Percentiles rank a stretch among this genome's conserved stretches.
Conservation (phyloP, 2,329 filamentous ascomycete genomes). For the Apiospora rasikravindrae region DNA sequence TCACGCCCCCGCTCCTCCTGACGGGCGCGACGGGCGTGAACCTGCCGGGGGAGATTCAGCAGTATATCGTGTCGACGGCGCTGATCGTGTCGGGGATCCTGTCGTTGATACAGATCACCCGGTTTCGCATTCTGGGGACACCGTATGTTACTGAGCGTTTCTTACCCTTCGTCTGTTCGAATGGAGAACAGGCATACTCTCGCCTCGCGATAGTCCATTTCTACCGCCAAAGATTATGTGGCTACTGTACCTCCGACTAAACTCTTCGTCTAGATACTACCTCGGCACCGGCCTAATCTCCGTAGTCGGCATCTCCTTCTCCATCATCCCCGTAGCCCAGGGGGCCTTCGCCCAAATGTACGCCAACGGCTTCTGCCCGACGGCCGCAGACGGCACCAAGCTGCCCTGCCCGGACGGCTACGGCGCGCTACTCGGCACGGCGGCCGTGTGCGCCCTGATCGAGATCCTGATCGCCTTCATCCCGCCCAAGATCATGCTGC, state of each 20-base stretch:
- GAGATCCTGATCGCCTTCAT: conserved; percentile 79
- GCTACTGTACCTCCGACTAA: neutral
- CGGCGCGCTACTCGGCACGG: conserved; percentile 75
- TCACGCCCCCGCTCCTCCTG: conserved; percentile 80
- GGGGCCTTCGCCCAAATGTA: conserved; percentile 82
- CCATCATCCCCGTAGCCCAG: conserved; percentile 74
- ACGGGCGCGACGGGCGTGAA: conserved; percentile 66
- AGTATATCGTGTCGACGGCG: conserved; percentile 80
- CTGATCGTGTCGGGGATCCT: conserved; percentile 80
- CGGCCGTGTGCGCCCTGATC: conserved; percentile 67
- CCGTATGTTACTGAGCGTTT: conserved; percentile 43
- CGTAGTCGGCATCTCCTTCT: conserved; percentile 79
- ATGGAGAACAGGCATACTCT: neutral
- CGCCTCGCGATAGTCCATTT: neutral
- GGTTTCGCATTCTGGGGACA: conserved; percentile 74
- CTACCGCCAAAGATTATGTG: neutral
- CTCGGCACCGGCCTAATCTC: conserved; percentile 81
- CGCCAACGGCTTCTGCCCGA: conserved; percentile 69
- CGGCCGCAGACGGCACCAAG: conserved; percentile 63
- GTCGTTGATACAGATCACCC: conserved; percentile 77
- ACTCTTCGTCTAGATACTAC: conserved; percentile 62
- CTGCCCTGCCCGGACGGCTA: conserved; percentile 79
- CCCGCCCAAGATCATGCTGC: conserved; percentile 69
- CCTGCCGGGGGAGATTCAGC: conserved; percentile 62
- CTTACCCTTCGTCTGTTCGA: neutral